Conservation (phyloP, 148 eudicot genomes). For the Diospyros kaki region DNA sequence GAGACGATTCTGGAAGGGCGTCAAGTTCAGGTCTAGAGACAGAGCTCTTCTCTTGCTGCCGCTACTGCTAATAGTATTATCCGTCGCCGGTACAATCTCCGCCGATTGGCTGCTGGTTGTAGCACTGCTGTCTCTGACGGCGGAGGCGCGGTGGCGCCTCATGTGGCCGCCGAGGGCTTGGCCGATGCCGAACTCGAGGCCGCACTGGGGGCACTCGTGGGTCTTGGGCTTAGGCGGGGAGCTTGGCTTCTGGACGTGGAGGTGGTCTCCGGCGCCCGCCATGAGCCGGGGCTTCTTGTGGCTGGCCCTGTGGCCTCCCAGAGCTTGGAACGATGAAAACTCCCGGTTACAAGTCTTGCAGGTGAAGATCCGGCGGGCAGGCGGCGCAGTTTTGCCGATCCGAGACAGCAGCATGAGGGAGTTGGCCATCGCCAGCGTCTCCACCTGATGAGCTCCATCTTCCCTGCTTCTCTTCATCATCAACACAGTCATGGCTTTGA, state of each 20-base stretch:
- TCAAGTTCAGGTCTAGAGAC: constrained; percentile 24
- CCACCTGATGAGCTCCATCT: constrained; percentile 4
- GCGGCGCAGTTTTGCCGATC: background rate
- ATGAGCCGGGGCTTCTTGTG: constrained; percentile 30
- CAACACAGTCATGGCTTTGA: too few relatives aligned
- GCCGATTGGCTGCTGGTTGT: background rate
- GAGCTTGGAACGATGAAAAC: constrained; percentile 56
- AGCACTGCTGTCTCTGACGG: background rate
- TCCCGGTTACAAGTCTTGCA: constrained; percentile 51
- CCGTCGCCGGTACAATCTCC: background rate
- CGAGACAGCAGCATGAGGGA: constrained; percentile 20
- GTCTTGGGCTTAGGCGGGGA: constrained; percentile 23
- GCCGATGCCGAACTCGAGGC: constrained; percentile 41
- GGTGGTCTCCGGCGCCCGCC: constrained; percentile 1
- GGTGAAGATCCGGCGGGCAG: constrained; percentile 20
- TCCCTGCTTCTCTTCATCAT: constrained; percentile 11
- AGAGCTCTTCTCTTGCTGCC: constrained; percentile 10
- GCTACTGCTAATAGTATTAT: background rate
- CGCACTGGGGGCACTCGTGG: constrained; percentile 49
- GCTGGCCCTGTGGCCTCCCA: constrained; percentile 72
- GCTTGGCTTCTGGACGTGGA: background rate
- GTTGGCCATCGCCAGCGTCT: constrained; percentile 30
- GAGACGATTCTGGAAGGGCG: constrained; percentile 17
- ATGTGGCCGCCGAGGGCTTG: constrained; percentile 67
- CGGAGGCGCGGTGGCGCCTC: constrained; percentile 36